Evolutionary conservation across 192 early-diverging fungal genomes (phyloP).

Genomic region (Umbelopsis vinacea): DNA sequence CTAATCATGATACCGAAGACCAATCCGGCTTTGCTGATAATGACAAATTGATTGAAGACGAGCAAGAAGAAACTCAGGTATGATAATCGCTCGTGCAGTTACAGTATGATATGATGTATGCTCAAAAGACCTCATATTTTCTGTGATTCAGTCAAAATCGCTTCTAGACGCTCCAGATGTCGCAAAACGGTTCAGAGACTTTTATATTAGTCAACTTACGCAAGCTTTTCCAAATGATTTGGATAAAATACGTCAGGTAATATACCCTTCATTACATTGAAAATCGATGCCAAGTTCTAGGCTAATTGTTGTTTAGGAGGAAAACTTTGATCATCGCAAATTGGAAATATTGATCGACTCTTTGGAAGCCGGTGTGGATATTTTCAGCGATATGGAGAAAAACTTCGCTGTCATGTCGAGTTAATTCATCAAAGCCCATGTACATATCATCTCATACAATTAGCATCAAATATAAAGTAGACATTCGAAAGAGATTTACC

Average conservation of each 20-base stretch:
- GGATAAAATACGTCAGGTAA: constrained; percentile 41
- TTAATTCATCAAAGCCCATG: not conserved
- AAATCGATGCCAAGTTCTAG: not conserved
- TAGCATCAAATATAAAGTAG: too few species aligned
- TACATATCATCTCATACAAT: constrained; percentile 6
- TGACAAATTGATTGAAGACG: not conserved
- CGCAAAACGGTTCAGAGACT: constrained; percentile 29
- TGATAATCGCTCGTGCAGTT: not conserved
- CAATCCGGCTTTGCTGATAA: not conserved
- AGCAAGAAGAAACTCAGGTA: not conserved
- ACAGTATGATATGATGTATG: not conserved
- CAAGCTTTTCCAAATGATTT: constrained; percentile 41
- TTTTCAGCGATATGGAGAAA: constrained; percentile 41
- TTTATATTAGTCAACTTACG: constrained; percentile 41
- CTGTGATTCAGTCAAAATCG: not conserved
- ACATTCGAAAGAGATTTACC: too few species aligned
- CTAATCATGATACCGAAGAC: constrained; percentile 1
- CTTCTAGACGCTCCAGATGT: constrained; percentile 10
- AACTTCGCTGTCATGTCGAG: constrained; percentile 11
- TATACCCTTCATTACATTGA: not conserved
- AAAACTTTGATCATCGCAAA: constrained; percentile 24
- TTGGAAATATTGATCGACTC: constrained; percentile 46
- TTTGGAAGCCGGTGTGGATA: constrained; percentile 45
- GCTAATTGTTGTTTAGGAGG: constrained; percentile 23
- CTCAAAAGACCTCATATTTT: not conserved